Conservation (phyloP, 768 basidiomycete genomes). For the Pleurotus pulmonarius region DNA sequence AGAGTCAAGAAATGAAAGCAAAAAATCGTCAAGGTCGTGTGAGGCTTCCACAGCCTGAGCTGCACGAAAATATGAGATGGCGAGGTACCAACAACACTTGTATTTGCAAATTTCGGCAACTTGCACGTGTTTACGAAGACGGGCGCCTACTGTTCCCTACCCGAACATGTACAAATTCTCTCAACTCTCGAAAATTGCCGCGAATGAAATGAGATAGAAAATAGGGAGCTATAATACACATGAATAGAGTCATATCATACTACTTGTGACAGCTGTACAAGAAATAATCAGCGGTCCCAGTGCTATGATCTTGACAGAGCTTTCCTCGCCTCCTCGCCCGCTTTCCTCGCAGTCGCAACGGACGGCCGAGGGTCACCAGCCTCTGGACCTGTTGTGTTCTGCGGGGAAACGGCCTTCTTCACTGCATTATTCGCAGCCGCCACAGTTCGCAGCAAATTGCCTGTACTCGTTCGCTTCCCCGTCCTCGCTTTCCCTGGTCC, state of each 20-base stretch:
- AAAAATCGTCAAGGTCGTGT: background rate
- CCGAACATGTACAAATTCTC: background rate
- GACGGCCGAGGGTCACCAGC: conserved; percentile 30
- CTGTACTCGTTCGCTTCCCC: conserved; percentile 44
- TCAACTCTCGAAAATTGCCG: background rate
- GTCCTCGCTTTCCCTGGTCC: conserved; percentile 3
- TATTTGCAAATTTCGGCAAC: background rate
- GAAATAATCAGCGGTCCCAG: background rate
- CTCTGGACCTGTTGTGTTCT: background rate
- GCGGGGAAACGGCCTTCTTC: background rate
- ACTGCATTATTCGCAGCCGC: conserved; percentile 46
- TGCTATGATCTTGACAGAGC: conserved; percentile 30
- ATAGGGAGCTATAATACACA: conserved; percentile 5
- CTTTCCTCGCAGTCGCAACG: conserved; percentile 42
- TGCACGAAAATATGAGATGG: conserved; percentile 2
- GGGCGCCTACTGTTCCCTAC: background rate
- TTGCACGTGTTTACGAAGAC: background rate
- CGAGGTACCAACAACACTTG: conserved; percentile 4
- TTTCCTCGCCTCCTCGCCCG: conserved; percentile 50
- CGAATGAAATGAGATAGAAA: background rate
- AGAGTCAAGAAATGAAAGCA: background rate
- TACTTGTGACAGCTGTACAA: background rate
- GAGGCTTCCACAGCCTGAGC: background rate
- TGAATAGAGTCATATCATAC: background rate
- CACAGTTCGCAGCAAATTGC: conserved; percentile 53